Evolutionary conservation across 2,329 filamentous ascomycete species (phyloP).

Genomic region (Fusarium solani-melongenae): DNA sequence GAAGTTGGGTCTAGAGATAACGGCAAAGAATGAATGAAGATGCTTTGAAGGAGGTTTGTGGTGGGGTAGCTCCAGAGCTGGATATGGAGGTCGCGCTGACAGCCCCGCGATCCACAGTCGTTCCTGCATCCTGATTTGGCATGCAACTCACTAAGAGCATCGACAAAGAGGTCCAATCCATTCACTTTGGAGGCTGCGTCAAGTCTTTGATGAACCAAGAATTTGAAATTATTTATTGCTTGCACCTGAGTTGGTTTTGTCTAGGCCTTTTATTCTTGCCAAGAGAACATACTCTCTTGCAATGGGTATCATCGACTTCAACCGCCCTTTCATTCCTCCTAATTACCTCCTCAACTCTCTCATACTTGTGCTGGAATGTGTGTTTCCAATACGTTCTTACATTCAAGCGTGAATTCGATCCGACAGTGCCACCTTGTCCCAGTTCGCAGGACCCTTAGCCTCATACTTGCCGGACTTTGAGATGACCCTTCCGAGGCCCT

Average conservation of each 20-base stretch:
- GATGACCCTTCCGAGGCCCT: constrained; percentile 84
- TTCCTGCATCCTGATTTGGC: constrained; percentile 19
- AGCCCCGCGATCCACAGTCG: constrained; percentile 30
- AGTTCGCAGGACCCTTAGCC: constrained; percentile 63
- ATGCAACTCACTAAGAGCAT: background rate
- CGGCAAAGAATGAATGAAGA: constrained; percentile 19
- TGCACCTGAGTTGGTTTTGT: background rate
- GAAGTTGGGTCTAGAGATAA: background rate
- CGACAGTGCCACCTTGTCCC: constrained; percentile 55
- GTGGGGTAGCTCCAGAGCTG: constrained; percentile 26
- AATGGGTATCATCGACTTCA: constrained; percentile 41
- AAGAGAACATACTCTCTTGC: constrained; percentile 17
- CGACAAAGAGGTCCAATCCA: background rate
- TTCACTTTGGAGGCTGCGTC: background rate
- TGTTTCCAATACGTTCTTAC: background rate
- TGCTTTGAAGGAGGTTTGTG: constrained; percentile 16
- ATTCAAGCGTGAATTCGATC: constrained; percentile 45
- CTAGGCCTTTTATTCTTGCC: background rate
- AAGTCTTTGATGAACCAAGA: background rate
- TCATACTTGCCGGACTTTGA: constrained; percentile 82
- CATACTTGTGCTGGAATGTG: background rate
- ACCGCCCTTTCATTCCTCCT: constrained; percentile 5
- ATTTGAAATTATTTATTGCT: background rate
- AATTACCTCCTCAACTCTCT: background rate
- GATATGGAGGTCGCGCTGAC: background rate